Evolutionary conservation across 345 rosid species (phyloP).

Genomic region (Chamaenerion angustifolium): DNA sequence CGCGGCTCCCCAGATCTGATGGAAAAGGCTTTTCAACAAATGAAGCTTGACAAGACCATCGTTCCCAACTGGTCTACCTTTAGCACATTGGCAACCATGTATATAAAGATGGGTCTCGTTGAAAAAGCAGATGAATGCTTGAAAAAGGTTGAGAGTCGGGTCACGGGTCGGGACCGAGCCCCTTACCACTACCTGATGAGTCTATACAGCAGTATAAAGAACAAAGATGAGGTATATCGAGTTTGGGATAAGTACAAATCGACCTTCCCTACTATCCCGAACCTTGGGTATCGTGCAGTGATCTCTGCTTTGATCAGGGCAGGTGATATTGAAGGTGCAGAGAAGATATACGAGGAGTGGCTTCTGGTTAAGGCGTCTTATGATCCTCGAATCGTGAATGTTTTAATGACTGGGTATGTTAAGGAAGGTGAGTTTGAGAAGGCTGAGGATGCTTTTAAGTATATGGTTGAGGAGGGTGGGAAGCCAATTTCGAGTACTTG

Average conservation of each 20-base stretch:
- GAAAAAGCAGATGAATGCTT: conserved; percentile 77
- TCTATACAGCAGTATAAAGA: conserved; percentile 60
- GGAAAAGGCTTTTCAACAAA: conserved; percentile 65
- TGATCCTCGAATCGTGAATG: conserved; percentile 79
- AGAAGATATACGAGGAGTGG: conserved; percentile 72
- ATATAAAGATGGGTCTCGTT: conserved; percentile 54
- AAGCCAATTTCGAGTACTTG: conserved; percentile 63
- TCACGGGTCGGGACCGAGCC: conserved; percentile 63
- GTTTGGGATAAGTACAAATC: conserved; percentile 78
- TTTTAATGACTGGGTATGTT: conserved; percentile 47
- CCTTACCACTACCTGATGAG: conserved; percentile 86
- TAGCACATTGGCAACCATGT: conserved; percentile 87
- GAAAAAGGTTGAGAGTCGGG: conserved; percentile 69
- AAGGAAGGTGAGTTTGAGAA: conserved; percentile 46
- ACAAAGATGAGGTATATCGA: conserved; percentile 56
- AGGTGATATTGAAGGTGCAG: conserved; percentile 67
- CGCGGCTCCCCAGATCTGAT: conserved; percentile 52
- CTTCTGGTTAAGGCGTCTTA: conserved; percentile 43
- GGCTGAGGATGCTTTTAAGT: conserved; percentile 44
- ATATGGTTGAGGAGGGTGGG: conserved; percentile 63
- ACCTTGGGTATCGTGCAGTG: conserved; percentile 72
- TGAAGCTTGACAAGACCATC: conserved; percentile 45
- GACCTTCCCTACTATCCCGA: conserved; percentile 58
- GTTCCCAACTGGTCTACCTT: conserved; percentile 86
- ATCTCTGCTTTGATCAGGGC: conserved; percentile 55